A percentile compares a stretch with the other conserved stretches of the same genome.
These are phyloP conservation scores for Setaria italica DNA, from an alignment of 202 grass and related monocot species.

Conservation along the genomic window DNA sequence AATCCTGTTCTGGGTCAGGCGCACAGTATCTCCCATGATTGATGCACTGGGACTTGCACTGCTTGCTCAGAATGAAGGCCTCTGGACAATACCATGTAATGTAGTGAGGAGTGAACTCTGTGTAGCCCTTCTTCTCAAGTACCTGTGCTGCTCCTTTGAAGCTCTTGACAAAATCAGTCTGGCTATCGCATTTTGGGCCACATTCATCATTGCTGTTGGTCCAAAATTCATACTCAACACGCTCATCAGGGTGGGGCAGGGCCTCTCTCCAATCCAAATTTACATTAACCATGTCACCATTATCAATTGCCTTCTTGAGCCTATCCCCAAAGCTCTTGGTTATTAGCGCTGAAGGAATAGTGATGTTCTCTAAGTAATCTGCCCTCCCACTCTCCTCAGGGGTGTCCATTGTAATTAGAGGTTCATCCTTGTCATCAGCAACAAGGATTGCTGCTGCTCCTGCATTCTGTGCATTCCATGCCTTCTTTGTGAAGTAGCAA, in stretches of 20 bases:
- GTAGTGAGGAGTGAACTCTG: constrained; percentile 88
- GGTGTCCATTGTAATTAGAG: constrained; percentile 97
- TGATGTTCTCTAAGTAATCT: constrained; percentile 76
- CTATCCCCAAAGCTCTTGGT: constrained; percentile 80
- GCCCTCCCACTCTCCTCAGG: constrained; percentile 56
- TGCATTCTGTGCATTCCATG: constrained; percentile 89
- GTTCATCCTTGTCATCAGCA: constrained; percentile 86
- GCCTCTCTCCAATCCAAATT: constrained; percentile 97
- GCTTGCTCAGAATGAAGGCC: constrained; percentile 86
- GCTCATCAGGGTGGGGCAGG: constrained; percentile 88
- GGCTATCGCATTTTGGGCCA: constrained; percentile 86
- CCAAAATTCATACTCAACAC: constrained; percentile 94
- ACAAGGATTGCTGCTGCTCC: constrained; percentile 86
- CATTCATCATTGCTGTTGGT: constrained; percentile 97
- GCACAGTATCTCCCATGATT: constrained; percentile 86
- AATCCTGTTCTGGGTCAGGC: constrained; percentile 93
- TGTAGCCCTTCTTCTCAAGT: constrained; percentile 92
- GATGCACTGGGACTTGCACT: constrained; percentile 89
- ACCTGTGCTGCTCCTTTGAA: constrained; percentile 90
- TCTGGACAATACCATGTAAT: constrained; percentile 97
- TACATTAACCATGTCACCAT: constrained; percentile 94
- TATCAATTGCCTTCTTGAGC: constrained; percentile 73
- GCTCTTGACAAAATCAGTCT: constrained; percentile 90
- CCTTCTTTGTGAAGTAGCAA: constrained; percentile 91
- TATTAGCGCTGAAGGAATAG: constrained; percentile 88